These are phyloP conservation scores for Dendrocalamus sinicus DNA, from an alignment of 176 grass and related monocot genomes.

Conservation along the genomic window DNA sequence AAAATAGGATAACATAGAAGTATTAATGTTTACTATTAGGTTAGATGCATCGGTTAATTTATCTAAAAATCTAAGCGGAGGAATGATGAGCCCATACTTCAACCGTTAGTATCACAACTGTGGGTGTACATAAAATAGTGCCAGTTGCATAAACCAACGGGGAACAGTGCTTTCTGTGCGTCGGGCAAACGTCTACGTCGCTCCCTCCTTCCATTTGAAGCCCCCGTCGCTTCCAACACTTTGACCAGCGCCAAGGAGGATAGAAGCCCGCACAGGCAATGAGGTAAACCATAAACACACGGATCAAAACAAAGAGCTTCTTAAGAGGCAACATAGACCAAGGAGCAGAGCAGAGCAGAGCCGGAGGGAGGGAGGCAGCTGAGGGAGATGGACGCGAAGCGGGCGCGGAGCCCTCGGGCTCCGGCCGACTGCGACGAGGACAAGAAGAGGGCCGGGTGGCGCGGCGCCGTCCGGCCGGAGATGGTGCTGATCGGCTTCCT, in stretches of 20 bases:
- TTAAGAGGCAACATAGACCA: background rate
- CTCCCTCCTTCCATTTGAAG: constrained; percentile 30
- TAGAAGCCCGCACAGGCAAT: constrained; percentile 46
- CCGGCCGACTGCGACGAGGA: constrained; percentile 43
- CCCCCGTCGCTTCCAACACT: constrained; percentile 17
- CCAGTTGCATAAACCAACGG: background rate
- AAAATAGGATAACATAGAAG: too few species aligned
- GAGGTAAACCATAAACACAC: background rate
- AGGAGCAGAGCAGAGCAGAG: background rate
- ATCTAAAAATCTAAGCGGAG: too few species aligned
- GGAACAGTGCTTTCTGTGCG: background rate
- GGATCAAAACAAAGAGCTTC: constrained; percentile 19
- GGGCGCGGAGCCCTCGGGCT: constrained; percentile 68
- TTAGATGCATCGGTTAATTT: too few species aligned
- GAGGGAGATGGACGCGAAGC: constrained; percentile 65
- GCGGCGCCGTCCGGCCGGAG: constrained; percentile 56
- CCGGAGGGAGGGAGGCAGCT: background rate
- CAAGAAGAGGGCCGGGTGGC: constrained; percentile 58
- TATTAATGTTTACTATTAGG: too few species aligned
- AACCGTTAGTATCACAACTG: background rate
- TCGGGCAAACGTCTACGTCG: constrained; percentile 46
- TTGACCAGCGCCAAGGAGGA: constrained; percentile 49
- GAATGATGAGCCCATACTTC: too few species aligned
- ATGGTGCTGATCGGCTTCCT: constrained; percentile 72
- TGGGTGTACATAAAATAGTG: constrained; percentile 3